Evolutionary conservation across 768 basidiomycete genomes (phyloP).

Genomic region (Mrakia gelida): DNA sequence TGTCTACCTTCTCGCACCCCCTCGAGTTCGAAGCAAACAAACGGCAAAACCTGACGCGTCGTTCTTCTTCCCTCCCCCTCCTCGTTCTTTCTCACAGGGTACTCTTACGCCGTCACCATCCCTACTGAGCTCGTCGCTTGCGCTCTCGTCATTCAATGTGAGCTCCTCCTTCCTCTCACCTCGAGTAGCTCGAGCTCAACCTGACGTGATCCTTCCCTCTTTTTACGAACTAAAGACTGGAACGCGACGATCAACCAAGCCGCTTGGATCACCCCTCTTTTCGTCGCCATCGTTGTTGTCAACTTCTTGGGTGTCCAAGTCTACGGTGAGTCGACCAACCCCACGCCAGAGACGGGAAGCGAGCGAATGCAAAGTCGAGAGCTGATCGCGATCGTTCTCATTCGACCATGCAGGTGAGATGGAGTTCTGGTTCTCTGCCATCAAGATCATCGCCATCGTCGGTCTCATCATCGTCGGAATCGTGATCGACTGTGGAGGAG

Average conservation of each 20-base stretch:
- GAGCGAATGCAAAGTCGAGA: no score
- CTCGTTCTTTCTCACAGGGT: conserved; percentile 35
- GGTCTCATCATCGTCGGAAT: conserved; percentile 44
- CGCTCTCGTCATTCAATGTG: conserved; percentile 50
- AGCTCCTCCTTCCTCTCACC: conserved; percentile 42
- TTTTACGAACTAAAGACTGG: conserved; percentile 76
- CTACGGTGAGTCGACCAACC: conserved; percentile 48
- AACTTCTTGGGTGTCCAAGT: conserved; percentile 47
- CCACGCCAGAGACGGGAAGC: no score
- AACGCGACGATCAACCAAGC: conserved; percentile 36
- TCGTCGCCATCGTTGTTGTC: conserved; percentile 43
- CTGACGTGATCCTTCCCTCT: background rate
- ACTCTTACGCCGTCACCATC: conserved; percentile 34
- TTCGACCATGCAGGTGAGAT: conserved; percentile 36
- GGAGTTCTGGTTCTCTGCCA: conserved; percentile 25
- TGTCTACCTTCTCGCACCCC: conserved; percentile 20
- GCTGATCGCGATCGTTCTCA: no score
- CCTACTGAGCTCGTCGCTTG: conserved; percentile 27
- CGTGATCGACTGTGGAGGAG: conserved; percentile 38
- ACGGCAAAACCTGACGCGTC: no score
- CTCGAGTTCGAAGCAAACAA: no score
- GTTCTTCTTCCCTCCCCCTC: background rate
- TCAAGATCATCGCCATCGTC: conserved; percentile 51
- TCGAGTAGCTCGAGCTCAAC: no score
- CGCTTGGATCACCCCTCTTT: conserved; percentile 46